phyloP scores from a whole-genome alignment of 768 basidiomycete genomes.

The Boletales sp. region DNA sequence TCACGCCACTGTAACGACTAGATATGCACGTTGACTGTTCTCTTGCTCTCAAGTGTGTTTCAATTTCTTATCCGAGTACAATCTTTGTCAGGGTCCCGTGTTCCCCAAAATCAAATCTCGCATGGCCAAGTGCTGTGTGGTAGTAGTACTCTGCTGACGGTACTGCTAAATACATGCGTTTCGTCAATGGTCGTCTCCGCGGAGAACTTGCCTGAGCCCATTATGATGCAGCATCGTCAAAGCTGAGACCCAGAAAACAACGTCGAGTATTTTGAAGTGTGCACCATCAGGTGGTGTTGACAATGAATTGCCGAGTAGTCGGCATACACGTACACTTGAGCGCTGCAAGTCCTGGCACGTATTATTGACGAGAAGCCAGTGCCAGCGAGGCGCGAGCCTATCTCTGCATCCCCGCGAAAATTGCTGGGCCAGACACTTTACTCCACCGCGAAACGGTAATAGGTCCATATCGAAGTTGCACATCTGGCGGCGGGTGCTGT shows the following conservation, averaged over 20 bases:
- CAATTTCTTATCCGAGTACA: slow-evolving; percentile 27
- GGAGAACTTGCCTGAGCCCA: slow-evolving; percentile 1
- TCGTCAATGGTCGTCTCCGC: not conserved
- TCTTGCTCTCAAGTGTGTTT: slow-evolving; percentile 35
- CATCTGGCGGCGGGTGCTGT: slow-evolving; percentile 16
- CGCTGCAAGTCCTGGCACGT: slow-evolving; percentile 4
- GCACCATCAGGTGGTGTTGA: not conserved
- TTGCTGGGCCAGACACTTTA: slow-evolving; percentile 64
- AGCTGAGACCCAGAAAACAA: slow-evolving; percentile 3
- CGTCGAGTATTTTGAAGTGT: slow-evolving; percentile 4
- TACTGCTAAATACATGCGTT: slow-evolving; percentile 12
- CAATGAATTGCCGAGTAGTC: slow-evolving; percentile 1
- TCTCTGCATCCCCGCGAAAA: slow-evolving; percentile 64
- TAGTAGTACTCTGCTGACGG: slow-evolving; percentile 9
- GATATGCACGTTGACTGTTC: slow-evolving; percentile 49
- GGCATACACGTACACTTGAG: slow-evolving; percentile 1
- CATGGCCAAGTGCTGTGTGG: slow-evolving; percentile 8
- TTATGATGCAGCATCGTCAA: slow-evolving; percentile 1
- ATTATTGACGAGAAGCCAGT: slow-evolving; percentile 1
- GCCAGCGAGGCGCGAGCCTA: slow-evolving; percentile 30
- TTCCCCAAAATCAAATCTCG: slow-evolving; percentile 10
- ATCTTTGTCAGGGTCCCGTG: slow-evolving; percentile 26
- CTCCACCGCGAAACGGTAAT: slow-evolving; percentile 64
- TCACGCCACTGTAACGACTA: slow-evolving; percentile 61
- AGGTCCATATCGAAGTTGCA: slow-evolving; percentile 53